Base-by-base conservation (phyloP, 306 rosid species). In the Castanea crenata region DNA sequence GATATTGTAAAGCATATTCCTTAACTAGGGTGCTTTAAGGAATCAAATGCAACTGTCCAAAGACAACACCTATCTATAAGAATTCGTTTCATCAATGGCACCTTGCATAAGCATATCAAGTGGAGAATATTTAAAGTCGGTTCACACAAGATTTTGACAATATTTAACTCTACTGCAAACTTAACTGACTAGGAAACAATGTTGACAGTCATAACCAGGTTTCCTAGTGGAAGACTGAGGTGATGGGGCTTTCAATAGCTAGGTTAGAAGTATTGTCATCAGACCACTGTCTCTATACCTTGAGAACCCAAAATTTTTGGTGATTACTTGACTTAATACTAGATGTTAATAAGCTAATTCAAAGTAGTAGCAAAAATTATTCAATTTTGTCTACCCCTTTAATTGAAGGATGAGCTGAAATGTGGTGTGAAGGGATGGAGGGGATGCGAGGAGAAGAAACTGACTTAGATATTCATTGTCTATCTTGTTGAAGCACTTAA, bases 111-210 rank as follows among this genome's bases (percentile, higher is more conserved):
- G 76, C 67, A 55, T 76, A 19, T 77, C 13, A 52, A 80, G 76
- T 85, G 84, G 83, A 77, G 87, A 83, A 83, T 79, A 85, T 73
- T 75, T 86, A 74, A 86, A 80, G 79, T 31, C 29, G 34, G 44
- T 74, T 82, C 55, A 80, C 58, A 67, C 74, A 32, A n/a, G 16
- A 11, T 71, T 27, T 71, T 73, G 54, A 58, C 62, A 77, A 75
- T 83, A 83, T 80, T 78, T 74, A 82, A 80, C 56, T 78, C 71
- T 3, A 29, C 32, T 58, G 82, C 79, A 74, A 80, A 80, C 76
- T 83, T 79, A 73, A 54, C 75, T 68, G 31, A 11, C 34, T 23
- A 61, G 67, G 34, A 61, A 61, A 61, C 5, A 14, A n/a, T 1
- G 31, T 21, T 27, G 65, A 9, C 3, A 23, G 25, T 13, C 63